These are phyloP conservation scores for Tetracentron sinense DNA, from an alignment of 164 flowering plant genomes.

Conservation along the genomic window DNA sequence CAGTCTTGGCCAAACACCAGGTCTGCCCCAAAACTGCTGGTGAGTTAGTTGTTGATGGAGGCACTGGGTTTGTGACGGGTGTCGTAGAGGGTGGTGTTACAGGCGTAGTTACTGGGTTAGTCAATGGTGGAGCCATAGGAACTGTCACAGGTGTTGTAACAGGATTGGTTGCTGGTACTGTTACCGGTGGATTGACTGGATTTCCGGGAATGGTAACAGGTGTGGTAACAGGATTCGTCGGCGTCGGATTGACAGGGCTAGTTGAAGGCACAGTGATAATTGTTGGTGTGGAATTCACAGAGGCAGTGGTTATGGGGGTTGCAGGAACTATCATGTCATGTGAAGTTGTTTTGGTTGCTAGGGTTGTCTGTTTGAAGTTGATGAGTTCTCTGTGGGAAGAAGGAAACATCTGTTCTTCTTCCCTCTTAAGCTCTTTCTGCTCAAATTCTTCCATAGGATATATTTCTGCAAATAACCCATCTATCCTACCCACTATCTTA, in stretches of 20 bases:
- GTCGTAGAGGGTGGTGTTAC: constrained; percentile 22
- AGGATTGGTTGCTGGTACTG: constrained; percentile 32
- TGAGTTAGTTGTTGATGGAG: constrained; percentile 38
- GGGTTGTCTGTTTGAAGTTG: constrained; percentile 1
- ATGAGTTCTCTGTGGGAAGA: constrained; percentile 36
- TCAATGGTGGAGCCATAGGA: constrained; percentile 41
- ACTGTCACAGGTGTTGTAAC: constrained; percentile 30
- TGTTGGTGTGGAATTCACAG: constrained; percentile 27
- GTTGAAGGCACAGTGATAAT: constrained; percentile 48
- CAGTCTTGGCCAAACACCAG: constrained; percentile 88
- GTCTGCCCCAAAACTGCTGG: constrained; percentile 61
- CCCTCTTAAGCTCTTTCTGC: constrained; percentile 26
- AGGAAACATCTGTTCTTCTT: constrained; percentile 25
- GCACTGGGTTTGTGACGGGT: constrained; percentile 36
- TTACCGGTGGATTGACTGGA: constrained; percentile 18
- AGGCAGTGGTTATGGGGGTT: constrained; percentile 24
- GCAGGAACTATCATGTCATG: constrained; percentile 30
- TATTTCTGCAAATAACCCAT: constrained; percentile 27
- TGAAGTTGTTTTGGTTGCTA: neutral
- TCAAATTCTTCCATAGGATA: constrained; percentile 20
- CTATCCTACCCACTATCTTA: constrained; percentile 16
- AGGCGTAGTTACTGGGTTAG: constrained; percentile 51
- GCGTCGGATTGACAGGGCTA: constrained; percentile 23
- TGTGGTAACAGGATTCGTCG: constrained; percentile 10
- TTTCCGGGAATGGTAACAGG: constrained; percentile 16